Evolutionary conservation across 306 rosid species (phyloP).

Genomic region (Neltuma alba): DNA sequence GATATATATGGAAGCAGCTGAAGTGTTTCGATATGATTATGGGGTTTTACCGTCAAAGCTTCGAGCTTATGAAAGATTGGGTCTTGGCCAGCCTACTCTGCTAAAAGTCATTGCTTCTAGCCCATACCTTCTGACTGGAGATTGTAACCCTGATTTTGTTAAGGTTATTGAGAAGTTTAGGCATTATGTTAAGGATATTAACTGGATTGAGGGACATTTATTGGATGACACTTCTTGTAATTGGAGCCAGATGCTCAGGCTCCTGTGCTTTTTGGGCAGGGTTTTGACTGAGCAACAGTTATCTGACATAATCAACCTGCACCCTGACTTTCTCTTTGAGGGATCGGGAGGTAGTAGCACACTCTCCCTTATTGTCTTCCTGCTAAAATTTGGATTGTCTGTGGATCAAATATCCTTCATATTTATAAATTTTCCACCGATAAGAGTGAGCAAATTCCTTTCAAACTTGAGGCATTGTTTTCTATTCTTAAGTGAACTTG

Average conservation of each 20-base stretch:
- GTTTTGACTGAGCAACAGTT: conserved; percentile 47
- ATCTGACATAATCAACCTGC: conserved; percentile 40
- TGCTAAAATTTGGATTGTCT: conserved; percentile 63
- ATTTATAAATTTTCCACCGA: conserved; percentile 61
- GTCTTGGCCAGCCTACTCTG: conserved; percentile 39
- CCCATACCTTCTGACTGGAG: conserved; percentile 72
- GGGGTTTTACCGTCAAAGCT: conserved; percentile 65
- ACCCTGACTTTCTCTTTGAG: conserved; percentile 62
- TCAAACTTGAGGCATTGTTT: conserved; percentile 58
- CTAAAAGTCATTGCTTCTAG: conserved; percentile 46
- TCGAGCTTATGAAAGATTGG: conserved; percentile 56
- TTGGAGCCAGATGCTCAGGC: conserved; percentile 61
- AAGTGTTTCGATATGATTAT: conserved; percentile 47
- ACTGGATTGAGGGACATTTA: conserved; percentile 55
- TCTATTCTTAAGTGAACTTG: conserved; percentile 54
- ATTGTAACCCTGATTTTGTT: conserved; percentile 47
- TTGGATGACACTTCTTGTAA: conserved; percentile 47
- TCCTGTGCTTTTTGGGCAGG: conserved; percentile 49
- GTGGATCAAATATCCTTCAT: conserved; percentile 46
- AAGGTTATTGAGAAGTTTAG: conserved; percentile 56
- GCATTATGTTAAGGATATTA: conserved; percentile 47
- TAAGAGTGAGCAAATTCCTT: conserved; percentile 49
- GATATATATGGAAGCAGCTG: conserved; percentile 52
- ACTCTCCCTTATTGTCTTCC: conserved; percentile 54
- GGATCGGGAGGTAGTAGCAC: conserved; percentile 62